Base-by-base conservation (phyloP, 495 filamentous ascomycete species). In the Talaromyces stipitatus region DNA sequence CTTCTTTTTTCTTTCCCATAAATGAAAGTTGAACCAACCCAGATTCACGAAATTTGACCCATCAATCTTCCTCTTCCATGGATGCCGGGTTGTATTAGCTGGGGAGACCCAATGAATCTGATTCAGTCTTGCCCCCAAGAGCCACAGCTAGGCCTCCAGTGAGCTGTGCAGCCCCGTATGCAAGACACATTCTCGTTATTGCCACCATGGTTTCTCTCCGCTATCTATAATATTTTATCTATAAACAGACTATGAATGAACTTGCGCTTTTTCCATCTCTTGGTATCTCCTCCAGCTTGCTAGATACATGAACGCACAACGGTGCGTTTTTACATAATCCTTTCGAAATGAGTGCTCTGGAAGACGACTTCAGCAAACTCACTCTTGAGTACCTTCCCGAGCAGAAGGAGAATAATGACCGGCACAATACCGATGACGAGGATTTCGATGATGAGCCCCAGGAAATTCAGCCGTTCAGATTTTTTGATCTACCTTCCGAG, bases 401-500 rank as follows among this genome's bases (percentile, higher is more conserved):
- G 3, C 30, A 61, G 36, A 58, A 57, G 18, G 64, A 68, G 60
- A 56, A 61, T 29, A 54, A 26, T 16, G 38, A 58, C 41, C 62
- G 55, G 41, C 22, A 54, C 28, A 23, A 60, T 2, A 26, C 41
- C 27, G 60, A 60, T 43, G 53, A 63, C 14, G 30, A 57, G 20
- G 46, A 58, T 50, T 33, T 47, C 46, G 52, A 62, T 41, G 20
- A 57, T 9, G 47, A 52, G 4, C 50, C 28, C 4, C 27, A 20
- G 22, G 26, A 33, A 27, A 51, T 41, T 2, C 6, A 36, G 23
- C 76, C 81, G 0, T 95, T 95, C 63, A 82, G 75, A 26, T 91
- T 95, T 69, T 81, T 95, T 64, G 79, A 85, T 50, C 76, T 96
- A 0, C 91, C 91, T 0, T 78, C 82, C 9, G 91, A 96, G 64